Evolutionary conservation across 805 yeast genomes (phyloP), one percentile per base, ranked within the genome.

Genomic region (Tetrapisispora pingtungensis): DNA sequence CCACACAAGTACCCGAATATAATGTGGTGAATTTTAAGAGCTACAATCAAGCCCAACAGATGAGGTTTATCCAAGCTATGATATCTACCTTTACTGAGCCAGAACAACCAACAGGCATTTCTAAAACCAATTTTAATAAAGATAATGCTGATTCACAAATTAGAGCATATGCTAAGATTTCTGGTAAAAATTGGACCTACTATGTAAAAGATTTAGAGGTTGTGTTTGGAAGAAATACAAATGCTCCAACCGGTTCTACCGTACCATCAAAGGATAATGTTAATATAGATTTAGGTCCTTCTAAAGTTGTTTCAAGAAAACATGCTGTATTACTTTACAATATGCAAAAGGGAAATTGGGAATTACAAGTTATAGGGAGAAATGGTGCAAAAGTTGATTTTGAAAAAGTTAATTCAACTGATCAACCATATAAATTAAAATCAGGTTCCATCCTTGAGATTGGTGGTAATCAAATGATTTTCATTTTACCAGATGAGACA

Each of bases 401-500:
- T 40, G 50, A 53, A 18, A 67, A 69, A 42, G 61, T 70, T 1
- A 56, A 62, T 17, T 58, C 72, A 26, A 54, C 65, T 34, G 63
- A 67, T 6, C 51, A 67, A 10, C 70, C 78, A 7, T 71, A 79
- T 13, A 72, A 78, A 8, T 72, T 93, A 45, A 73, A 74, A 42
- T 81, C 93, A 1, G 98, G 98, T 15, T 83, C 88, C 37, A 79
- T 93, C 13, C 66, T 93, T 47, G 98, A 93, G 56, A 80, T 93
- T 37, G 97, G 97, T 10, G 96, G 96, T 6, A 86, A 95, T 10
- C 97, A 93, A 65, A 93, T 93, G 97, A 89, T 93, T 94, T 90
- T 93, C 59, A 88, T 90, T 31, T 69, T 90, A 50, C 97, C 97
- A 1, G 96, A 88, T 59, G 77, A 85, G 2, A 76, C 78, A 10